Base-by-base conservation (phyloP, 2,329 filamentous ascomycete species). In the Arthrinium phaeospermum region DNA sequence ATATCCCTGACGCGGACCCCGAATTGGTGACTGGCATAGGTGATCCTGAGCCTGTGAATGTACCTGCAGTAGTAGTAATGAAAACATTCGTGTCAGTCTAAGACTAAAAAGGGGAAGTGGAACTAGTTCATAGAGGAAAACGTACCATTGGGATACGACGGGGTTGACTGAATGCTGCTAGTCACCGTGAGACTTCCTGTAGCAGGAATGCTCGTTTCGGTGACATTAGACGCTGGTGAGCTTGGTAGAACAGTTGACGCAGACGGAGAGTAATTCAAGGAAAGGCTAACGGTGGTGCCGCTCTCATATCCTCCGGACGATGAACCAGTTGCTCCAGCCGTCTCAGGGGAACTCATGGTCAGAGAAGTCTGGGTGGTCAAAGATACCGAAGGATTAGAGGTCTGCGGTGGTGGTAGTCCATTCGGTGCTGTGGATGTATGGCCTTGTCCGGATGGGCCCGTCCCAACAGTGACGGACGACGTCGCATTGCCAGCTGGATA, bases 151-250 rank as follows among this genome's bases (percentile, higher is more conserved):
- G 30, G n/a, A 16, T 19, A 46, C 10, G 64, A 44, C 4, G 61
- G 12, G 24, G 5, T 71, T 3, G 14, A 41, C 30, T 22, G 44
- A 53, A 44, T 24, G 34, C 47, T 73, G 8, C 41, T 67, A 34
- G 71, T 75, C 37, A 68, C 53, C 4, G 76, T 76, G 27, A 79
- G 73, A 67, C 76, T 77, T 16, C 77, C 78, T n/a, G 77, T 76
- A 14, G 77, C 74, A 44, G 76, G 72, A 47, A 78, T 30, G 27
- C 77, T 79, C 51, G 74, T 80, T 16, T 70, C 73, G 45, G 41
- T 68, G n/a, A 19, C 41, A 47, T 47, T 68, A 13, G 22, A 41
- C 10, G 19, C 3, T 41, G 57, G 13, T 64, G 57, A 34, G 19
- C 4, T 41, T n/a, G 57, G 34, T 14, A 24, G 19, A n/a, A 6